Conservation (phyloP, 805 yeast genomes). For the Cyberlindnera petersonii region DNA sequence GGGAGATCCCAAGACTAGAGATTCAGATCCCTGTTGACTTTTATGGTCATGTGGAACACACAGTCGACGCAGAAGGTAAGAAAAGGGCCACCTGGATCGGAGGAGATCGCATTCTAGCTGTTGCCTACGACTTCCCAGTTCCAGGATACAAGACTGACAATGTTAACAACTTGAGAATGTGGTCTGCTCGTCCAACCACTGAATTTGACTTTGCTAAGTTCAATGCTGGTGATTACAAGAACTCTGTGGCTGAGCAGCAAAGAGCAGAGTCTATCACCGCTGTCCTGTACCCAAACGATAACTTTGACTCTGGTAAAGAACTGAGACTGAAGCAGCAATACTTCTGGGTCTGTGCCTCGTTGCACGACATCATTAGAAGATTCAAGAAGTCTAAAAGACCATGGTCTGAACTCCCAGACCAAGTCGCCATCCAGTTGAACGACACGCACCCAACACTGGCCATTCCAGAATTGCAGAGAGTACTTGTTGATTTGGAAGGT, state of each 20-base stretch:
- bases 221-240: conserved; percentile 85
- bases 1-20: conserved; percentile 88
- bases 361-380: conserved; percentile 86
- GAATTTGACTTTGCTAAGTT: conserved; percentile 90
- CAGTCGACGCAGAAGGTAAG: conserved; percentile 47
- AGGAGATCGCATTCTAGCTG: conserved; percentile 85
- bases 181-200: conserved; percentile 86
- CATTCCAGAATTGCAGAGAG: conserved; percentile 82
- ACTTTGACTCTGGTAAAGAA: conserved; percentile 87
- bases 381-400: conserved; percentile 73
- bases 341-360: conserved; percentile 94
- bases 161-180: conserved; percentile 84
- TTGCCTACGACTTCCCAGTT: conserved; percentile 87
- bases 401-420: conserved; percentile 81
- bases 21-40: conserved; percentile 88
- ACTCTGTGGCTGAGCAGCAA: conserved; percentile 81
- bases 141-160: conserved; percentile 84
- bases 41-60: conserved; percentile 62
- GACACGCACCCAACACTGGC: conserved; percentile 96
- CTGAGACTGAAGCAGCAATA: conserved; percentile 91
- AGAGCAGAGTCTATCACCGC: conserved; percentile 90
- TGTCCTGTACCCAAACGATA: conserved; percentile 90
- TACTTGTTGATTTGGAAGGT: conserved; percentile 78
- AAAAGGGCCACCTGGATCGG: conserved; percentile 73
- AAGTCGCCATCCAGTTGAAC: conserved; percentile 87